A percentile compares a stretch with the other conserved stretches of the same genome.
These are phyloP conservation scores for Xylaria digitata DNA, from an alignment of 2,329 filamentous ascomycete genomes.

Conservation along the genomic window DNA sequence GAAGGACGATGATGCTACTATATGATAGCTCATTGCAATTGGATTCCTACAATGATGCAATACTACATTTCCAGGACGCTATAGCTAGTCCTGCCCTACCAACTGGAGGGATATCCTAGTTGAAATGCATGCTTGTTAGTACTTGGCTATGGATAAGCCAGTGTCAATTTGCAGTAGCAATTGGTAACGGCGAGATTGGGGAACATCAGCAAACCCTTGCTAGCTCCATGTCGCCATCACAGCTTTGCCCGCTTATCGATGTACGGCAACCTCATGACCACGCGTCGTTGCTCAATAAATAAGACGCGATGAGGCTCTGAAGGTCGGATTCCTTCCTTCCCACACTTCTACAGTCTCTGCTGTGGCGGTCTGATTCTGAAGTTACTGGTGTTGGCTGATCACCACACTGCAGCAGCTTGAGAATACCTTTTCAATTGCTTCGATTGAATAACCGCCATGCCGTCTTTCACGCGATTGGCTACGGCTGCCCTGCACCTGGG, in stretches of 20 bases:
- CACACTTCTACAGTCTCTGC: constrained; percentile 8
- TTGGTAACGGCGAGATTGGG: constrained; percentile 16
- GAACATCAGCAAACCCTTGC: constrained; percentile 22
- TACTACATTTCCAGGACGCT: constrained; percentile 16
- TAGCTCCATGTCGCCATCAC: constrained; percentile 32
- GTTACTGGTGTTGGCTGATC: constrained; percentile 10
- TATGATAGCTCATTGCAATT: constrained; percentile 26
- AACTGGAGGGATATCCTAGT: constrained; percentile 12
- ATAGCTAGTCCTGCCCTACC: neutral
- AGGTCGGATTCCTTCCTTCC: neutral
- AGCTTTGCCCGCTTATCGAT: constrained; percentile 18
- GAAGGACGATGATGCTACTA: constrained; percentile 31
- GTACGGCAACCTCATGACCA: constrained; percentile 11
- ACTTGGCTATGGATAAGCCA: neutral
- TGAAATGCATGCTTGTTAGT: constrained; percentile 9
- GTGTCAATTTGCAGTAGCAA: constrained; percentile 4
- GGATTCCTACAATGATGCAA: constrained; percentile 35
- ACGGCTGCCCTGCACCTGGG: constrained; percentile 42
- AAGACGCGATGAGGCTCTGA: constrained; percentile 29
- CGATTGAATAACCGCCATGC: constrained; percentile 37
- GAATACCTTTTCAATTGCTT: constrained; percentile 6
- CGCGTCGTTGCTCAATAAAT: constrained; percentile 15
- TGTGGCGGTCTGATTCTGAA: constrained; percentile 14
- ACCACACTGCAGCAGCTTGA: constrained; percentile 5
- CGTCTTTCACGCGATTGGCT: constrained; percentile 40